Conservation (phyloP, 2,329 filamentous ascomycete species). For the Cyclaneusma minus region DNA sequence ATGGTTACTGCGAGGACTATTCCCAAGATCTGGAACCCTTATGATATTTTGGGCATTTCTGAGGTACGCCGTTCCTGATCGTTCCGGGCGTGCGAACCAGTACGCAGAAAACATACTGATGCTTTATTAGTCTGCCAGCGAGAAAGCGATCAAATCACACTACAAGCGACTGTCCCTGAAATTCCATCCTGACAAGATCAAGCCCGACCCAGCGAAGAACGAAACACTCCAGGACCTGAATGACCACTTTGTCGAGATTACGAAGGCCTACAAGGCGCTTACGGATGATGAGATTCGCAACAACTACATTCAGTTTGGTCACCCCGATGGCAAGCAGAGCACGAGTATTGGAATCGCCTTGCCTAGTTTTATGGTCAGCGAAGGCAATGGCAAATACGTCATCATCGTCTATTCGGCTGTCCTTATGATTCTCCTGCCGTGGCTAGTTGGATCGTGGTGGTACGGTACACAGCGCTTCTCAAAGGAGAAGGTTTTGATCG, state of each 20-base stretch:
- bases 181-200: slow-evolving; percentile 85
- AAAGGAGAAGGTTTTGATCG: slow-evolving; percentile 83
- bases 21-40: slow-evolving; percentile 87
- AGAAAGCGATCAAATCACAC: slow-evolving; percentile 82
- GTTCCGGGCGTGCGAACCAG: no score
- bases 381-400: slow-evolving; percentile 92
- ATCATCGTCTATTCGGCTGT: slow-evolving; percentile 77
- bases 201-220: slow-evolving; percentile 72
- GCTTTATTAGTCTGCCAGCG: slow-evolving; percentile 49
- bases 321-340: slow-evolving; percentile 96
- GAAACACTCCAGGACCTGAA: slow-evolving; percentile 76
- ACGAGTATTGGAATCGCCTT: slow-evolving; percentile 96
- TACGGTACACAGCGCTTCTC: slow-evolving; percentile 89
- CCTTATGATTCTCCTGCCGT: slow-evolving; percentile 80
- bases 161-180: slow-evolving; percentile 79
- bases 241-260: slow-evolving; percentile 81
- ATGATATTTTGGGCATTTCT: slow-evolving; percentile 78
- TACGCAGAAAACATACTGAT: slow-evolving; percentile 9
- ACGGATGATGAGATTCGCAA: slow-evolving; percentile 96
- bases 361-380: slow-evolving; percentile 80
- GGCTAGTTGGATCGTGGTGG: slow-evolving; percentile 95
- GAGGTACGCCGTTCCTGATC: slow-evolving; percentile 48
- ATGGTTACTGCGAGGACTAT: slow-evolving; percentile 54
- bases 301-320: slow-evolving; percentile 90
- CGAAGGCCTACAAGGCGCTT: slow-evolving; percentile 94